Percentiles rank a stretch among this genome's conserved stretches.
These are phyloP conservation scores for Aurinia saxatilis DNA, from an alignment of 345 rosid genomes.

Conservation along the genomic window DNA sequence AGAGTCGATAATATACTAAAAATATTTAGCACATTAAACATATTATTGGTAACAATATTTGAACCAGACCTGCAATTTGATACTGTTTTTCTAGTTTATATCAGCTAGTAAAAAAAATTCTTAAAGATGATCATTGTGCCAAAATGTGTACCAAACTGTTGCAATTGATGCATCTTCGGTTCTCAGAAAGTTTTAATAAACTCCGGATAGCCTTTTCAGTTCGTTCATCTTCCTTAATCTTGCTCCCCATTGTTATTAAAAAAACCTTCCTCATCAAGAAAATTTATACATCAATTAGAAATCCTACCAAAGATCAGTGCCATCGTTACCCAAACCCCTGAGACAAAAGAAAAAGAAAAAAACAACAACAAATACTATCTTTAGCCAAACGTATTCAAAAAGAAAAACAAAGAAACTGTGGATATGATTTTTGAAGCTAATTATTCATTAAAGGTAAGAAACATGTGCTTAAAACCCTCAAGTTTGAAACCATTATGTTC, in stretches of 20 bases:
- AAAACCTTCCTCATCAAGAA: constrained; percentile 5
- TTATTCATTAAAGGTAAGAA: background rate
- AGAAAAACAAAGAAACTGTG: too few species aligned
- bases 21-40: too few species aligned
- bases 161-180: constrained; percentile 84
- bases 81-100: background rate
- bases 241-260: constrained; percentile 39
- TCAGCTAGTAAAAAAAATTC: background rate
- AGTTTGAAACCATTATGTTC: background rate
- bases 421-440: background rate
- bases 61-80: too few species aligned
- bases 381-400: background rate
- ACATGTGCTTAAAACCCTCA: background rate
- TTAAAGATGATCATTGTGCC: background rate
- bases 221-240: constrained; percentile 59
- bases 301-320: background rate
- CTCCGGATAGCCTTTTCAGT: constrained; percentile 59
- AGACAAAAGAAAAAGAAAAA: too few species aligned
- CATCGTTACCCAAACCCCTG: constrained; percentile 2
- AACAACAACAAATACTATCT: background rate
- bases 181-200: constrained; percentile 70
- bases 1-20: too few species aligned
- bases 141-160: constrained; percentile 50
- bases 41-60: too few species aligned
- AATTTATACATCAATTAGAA: background rate